Evolutionary conservation across 1,284 basidiomycete genomes (phyloP).

Genomic region (Grifola frondosa): DNA sequence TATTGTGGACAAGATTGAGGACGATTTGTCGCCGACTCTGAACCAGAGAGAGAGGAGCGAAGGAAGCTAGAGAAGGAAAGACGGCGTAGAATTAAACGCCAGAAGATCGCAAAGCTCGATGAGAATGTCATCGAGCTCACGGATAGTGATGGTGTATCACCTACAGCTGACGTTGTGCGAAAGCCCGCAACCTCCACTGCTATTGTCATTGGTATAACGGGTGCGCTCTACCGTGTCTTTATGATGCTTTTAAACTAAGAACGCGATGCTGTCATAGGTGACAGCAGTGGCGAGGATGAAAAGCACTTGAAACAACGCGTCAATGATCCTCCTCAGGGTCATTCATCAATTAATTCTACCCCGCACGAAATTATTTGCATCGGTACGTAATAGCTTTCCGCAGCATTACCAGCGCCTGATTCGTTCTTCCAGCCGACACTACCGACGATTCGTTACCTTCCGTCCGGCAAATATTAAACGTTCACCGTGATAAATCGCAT

Average conservation of each 20-base stretch:
- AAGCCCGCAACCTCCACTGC: not conserved
- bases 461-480: conserved; percentile 6
- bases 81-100: conserved; percentile 12
- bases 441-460: conserved; percentile 17
- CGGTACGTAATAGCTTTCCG: no score
- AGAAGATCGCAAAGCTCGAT: not conserved
- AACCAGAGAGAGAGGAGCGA: conserved; percentile 59
- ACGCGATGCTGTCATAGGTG: not conserved
- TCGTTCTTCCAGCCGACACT: conserved; percentile 5
- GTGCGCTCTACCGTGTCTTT: conserved; percentile 1
- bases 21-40: conserved; percentile 68
- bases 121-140: conserved; percentile 24
- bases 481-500: not conserved
- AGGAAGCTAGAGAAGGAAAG: conserved; percentile 31
- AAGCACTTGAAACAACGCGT: no score
- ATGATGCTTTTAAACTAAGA: not conserved
- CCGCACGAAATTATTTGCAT: no score
- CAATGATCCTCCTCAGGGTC: not conserved
- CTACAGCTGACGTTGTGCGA: not conserved
- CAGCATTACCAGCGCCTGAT: not conserved
- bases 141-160: conserved; percentile 15
- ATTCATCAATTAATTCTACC: not conserved
- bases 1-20: no score
- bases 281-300: not conserved
- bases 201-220: conserved; percentile 15